phyloP scores from a whole-genome alignment of 352 stramenopile genomes.

The Phytophthora capsici region DNA sequence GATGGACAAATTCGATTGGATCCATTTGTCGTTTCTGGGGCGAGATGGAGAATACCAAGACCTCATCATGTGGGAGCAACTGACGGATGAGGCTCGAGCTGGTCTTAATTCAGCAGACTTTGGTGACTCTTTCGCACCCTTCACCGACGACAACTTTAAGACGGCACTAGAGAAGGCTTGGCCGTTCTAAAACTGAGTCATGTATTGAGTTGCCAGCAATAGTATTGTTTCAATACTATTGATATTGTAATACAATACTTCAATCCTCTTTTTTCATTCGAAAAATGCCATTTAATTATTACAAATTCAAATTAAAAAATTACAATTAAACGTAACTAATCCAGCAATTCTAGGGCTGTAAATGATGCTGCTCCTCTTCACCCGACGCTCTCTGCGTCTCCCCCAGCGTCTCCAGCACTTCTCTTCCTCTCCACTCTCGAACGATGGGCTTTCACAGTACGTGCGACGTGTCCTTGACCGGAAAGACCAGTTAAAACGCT shows the following conservation, averaged over 20 bases:
- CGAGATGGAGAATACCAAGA: not conserved
- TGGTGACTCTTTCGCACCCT: not conserved
- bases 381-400: not conserved
- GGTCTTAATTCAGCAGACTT: not conserved
- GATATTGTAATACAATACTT: too few species aligned
- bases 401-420: not conserved
- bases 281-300: too few species aligned
- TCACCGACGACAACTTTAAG: not conserved
- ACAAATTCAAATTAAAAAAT: too few species aligned
- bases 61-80: not conserved
- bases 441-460: slow-evolving; percentile 8
- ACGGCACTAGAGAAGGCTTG: not conserved
- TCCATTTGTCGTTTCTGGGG: not conserved
- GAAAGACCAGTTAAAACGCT: slow-evolving; percentile 18
- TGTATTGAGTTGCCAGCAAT: too few species aligned
- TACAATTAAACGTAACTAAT: too few species aligned
- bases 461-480: slow-evolving; percentile 14
- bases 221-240: too few species aligned
- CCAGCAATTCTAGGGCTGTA: too few species aligned
- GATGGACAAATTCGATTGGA: not conserved
- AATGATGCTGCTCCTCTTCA: not conserved
- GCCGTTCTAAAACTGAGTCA: not conserved
- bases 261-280: too few species aligned
- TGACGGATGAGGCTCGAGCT: not conserved
- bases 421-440: slow-evolving; percentile 3